Base-by-base conservation (phyloP, 768 basidiomycete species). In the Termitomyces sp. region DNA sequence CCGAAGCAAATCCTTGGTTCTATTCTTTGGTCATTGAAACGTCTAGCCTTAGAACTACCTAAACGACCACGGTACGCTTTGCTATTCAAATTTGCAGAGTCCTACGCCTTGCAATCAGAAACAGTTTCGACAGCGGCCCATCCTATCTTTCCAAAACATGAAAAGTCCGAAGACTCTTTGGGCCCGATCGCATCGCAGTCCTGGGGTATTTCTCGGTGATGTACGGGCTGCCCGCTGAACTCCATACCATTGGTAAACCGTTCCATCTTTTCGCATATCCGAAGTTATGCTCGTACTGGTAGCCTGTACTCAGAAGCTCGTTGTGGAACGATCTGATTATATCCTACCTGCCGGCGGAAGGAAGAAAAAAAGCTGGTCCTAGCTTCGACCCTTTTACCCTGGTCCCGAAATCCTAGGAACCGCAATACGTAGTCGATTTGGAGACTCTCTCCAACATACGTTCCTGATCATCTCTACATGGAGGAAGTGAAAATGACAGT, bases 391-490 rank as follows among this genome's bases (percentile, higher is more conserved):
- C 17, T 42, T 19, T 14, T 31, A 53, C 52, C 19, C 41, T 42
- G 52, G 40, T 42, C 52, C 31, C 40, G 40, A 43, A 42, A 34
- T 41, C 19, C 29, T 23, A 53, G 19, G 40, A 32, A 47, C 29
- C 23, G 46, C 35, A 37, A 34, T 10, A 11, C n/a, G 32, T 21
- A 21, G 43, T 45, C 19, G 40, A 27, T 27, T 49, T 23, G 38
- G 21, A 43, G 29, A 47, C 16, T 37, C 21, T 34, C 45, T 45
- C 17, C 38, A 41, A 23, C 21, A 29, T 43, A 58, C 53, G 63
- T 64, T 54, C 63, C 63, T 64, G 63, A 64, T 64, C 58, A 48
- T 32, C 63, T 48, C 53, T 57, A 31, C 12, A 44, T 35, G 43
- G 34, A 54, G 40, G 44, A 42, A 46, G 42, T 19, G 56, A 41